Evolutionary conservation across 306 rosid species (phyloP).

Genomic region (Begonia fuchsioides): DNA sequence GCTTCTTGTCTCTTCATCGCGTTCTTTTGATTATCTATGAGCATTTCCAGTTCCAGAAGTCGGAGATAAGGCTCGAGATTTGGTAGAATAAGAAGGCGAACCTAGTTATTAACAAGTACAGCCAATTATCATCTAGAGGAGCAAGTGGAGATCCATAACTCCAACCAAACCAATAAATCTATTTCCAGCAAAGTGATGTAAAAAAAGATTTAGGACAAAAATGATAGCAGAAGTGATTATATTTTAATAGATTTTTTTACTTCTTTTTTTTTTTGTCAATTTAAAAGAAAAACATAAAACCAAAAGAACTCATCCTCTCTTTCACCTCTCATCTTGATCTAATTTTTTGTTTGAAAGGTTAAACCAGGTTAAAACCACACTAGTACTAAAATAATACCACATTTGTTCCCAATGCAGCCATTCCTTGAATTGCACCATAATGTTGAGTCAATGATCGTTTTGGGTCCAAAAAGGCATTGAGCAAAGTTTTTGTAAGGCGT

Average conservation of each 20-base stretch:
- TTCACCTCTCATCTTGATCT: too few relatives aligned
- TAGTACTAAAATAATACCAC: constrained; percentile 39
- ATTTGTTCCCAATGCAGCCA: constrained; percentile 70
- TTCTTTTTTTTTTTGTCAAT: too few relatives aligned
- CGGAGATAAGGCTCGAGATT: constrained; percentile 81
- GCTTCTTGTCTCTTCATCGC: constrained; percentile 75
- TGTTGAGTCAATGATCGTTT: constrained; percentile 67
- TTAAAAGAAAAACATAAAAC: too few relatives aligned
- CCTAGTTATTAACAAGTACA: constrained; percentile 27
- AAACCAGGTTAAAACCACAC: background rate
- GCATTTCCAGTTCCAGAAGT: constrained; percentile 75
- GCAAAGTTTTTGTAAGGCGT: constrained; percentile 66
- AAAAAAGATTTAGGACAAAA: too few relatives aligned
- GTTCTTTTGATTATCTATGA: constrained; percentile 54
- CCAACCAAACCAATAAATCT: too few relatives aligned
- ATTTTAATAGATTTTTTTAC: too few relatives aligned
- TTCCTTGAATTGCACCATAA: constrained; percentile 90
- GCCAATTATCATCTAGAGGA: constrained; percentile 7
- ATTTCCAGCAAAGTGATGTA: too few relatives aligned
- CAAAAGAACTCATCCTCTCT: too few relatives aligned
- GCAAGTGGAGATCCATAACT: background rate
- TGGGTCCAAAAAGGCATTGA: constrained; percentile 85
- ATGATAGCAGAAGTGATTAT: too few relatives aligned
- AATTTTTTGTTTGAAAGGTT: too few relatives aligned
- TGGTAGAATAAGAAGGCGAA: constrained; percentile 66